Conservation (phyloP, 306 rosid species). For the Ziziphus jujuba region DNA sequence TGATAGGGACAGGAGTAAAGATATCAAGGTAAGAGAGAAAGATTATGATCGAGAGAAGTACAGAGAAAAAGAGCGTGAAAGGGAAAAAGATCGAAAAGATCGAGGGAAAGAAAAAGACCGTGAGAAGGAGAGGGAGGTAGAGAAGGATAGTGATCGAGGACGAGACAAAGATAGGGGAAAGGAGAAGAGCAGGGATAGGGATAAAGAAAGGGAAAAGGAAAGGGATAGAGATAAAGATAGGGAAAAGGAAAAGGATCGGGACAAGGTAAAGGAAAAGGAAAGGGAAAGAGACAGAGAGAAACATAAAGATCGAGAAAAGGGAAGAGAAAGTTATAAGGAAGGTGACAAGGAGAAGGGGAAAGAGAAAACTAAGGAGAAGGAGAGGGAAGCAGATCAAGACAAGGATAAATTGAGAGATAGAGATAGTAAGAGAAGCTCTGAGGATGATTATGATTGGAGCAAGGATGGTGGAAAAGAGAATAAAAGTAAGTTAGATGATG, state of each 20-base stretch:
- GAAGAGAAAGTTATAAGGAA: constrained; percentile 21
- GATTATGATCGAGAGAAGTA: constrained; percentile 69
- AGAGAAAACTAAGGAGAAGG: constrained; percentile 55
- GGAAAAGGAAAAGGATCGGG: constrained; percentile 23
- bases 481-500: constrained; percentile 40
- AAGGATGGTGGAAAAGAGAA: constrained; percentile 45
- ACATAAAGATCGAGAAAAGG: constrained; percentile 18
- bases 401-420: constrained; percentile 64
- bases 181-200: constrained; percentile 62
- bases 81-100: constrained; percentile 66
- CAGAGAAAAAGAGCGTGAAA: constrained; percentile 62
- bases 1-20: constrained; percentile 67
- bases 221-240: constrained; percentile 8
- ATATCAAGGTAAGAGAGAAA: constrained; percentile 60
- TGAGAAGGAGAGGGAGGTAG: constrained; percentile 58
- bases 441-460: constrained; percentile 48
- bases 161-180: constrained; percentile 65
- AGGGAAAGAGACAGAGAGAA: constrained; percentile 2
- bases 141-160: constrained; percentile 56
- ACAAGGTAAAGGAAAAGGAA: constrained; percentile 22
- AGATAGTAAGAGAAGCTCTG: constrained; percentile 43
- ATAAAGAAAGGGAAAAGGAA: constrained; percentile 41
- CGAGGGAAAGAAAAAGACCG: constrained; percentile 62
- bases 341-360: constrained; percentile 36
- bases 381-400: constrained; percentile 38